Evolutionary conservation across 192 early-diverging fungal genomes (phyloP), one percentile per base, ranked within the genome.

Genomic region (Coemansia sp.): DNA sequence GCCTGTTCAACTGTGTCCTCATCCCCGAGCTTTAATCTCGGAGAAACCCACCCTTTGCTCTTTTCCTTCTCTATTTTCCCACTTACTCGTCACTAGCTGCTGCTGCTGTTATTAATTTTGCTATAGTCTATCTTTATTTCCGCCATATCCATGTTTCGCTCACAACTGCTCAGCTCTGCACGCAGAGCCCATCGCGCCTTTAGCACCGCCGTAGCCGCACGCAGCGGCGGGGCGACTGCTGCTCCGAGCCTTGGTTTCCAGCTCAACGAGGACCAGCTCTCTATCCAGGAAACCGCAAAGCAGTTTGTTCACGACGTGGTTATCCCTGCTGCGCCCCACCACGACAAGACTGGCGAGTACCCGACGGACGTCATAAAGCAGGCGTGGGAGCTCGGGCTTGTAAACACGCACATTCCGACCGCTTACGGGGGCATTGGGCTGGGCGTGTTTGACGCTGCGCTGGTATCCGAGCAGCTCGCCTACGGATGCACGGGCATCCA

Each of bases 401-500:
- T 95, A 72, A 98, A 98, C 85, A 89, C 90, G 7, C 94, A 98
- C 76, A 87, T 98, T 45, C 93, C 95, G 36, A 68, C 86, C 36
- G 87, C 85, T 53, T 95, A 92, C 73, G 95, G 95, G 38, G 96
- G 96, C 64, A 74, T 92, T 15, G 96, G 93, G 20, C 84, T 96
- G 10, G 93, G 94, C 63, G 93, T 95, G 6, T 82, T 98, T 69
- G 93, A 95, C 51, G 88, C 89, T 66, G 88, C 93, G 10, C 71
- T 98, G 48, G 89, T 98, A 21, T 91, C 90, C 15, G 96, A 98
- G 82, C 94, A 96, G 82, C 76, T 98, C 30, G 91, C 96, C 24
- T 95, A 89, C 69, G 96, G 96, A 34, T 98, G 96, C 83, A 87
- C 91, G 12, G 95, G 95, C 48, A 96, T 98, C 68, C 94, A 95